These are phyloP conservation scores for Termitomyces titanicus DNA, from an alignment of 768 basidiomycete species.

Conservation along the genomic window DNA sequence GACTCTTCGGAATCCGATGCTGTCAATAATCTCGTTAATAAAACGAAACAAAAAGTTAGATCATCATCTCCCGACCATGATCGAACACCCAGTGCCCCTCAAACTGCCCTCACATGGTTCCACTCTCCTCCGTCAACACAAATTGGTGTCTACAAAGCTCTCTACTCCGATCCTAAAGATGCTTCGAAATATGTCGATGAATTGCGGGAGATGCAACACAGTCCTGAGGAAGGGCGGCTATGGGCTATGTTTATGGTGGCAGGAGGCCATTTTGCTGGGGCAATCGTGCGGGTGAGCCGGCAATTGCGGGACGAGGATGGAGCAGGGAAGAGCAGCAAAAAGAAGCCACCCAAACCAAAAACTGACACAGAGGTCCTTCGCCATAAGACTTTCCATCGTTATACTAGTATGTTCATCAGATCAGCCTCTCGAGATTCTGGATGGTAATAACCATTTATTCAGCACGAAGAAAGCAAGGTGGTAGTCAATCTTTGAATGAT, in stretches of 20 bases:
- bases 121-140: slow-evolving; percentile 85
- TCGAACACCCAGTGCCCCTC: slow-evolving; percentile 24
- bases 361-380: slow-evolving; percentile 77
- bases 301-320: slow-evolving; percentile 41
- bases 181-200: slow-evolving; percentile 52
- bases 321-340: slow-evolving; percentile 40
- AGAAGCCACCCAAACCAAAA: slow-evolving; percentile 62
- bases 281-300: slow-evolving; percentile 70
- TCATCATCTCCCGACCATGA: slow-evolving; percentile 45
- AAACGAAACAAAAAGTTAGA: slow-evolving; percentile 45
- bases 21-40: slow-evolving; percentile 64
- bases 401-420: slow-evolving; percentile 73
- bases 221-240: slow-evolving; percentile 53
- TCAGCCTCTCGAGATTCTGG: not conserved
- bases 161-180: slow-evolving; percentile 56
- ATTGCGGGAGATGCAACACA: slow-evolving; percentile 61
- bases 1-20: slow-evolving; percentile 58
- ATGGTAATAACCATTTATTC: slow-evolving; percentile 8
- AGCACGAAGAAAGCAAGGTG: slow-evolving; percentile 98
- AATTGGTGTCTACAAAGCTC: slow-evolving; percentile 78
- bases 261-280: slow-evolving; percentile 97
- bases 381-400: slow-evolving; percentile 97
- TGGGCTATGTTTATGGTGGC: slow-evolving; percentile 98
- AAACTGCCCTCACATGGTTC: slow-evolving; percentile 87
- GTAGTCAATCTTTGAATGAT: slow-evolving; percentile 89